phyloP scores from a whole-genome alignment of 257 asterid species.

The Rubia yunnanensis region DNA sequence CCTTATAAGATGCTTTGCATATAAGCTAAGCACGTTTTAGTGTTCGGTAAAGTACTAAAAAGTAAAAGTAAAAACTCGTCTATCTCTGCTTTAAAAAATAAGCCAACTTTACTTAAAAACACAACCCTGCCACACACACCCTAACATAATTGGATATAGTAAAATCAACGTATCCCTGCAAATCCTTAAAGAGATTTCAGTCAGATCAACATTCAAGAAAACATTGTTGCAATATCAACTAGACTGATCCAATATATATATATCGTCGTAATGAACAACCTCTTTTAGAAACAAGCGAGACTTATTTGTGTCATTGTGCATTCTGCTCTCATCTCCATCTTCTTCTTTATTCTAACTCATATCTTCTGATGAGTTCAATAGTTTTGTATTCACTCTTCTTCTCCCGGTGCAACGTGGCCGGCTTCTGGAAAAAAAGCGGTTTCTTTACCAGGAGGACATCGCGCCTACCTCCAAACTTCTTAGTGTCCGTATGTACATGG shows the following conservation, averaged over 20 bases:
- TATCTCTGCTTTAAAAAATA: too few relatives aligned
- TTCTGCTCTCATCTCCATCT: slow-evolving; percentile 26
- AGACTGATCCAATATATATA: too few relatives aligned
- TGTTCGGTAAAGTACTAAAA: too few relatives aligned
- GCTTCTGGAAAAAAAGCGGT: slow-evolving; percentile 5
- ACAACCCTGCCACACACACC: too few relatives aligned
- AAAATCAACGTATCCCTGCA: too few relatives aligned
- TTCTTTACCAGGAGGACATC: neutral
- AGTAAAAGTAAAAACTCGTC: too few relatives aligned
- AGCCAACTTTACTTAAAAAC: too few relatives aligned
- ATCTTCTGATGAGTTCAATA: neutral
- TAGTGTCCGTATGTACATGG: neutral
- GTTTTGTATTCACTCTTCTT: slow-evolving; percentile 17
- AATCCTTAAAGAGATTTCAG: neutral
- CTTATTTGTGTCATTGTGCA: slow-evolving; percentile 27
- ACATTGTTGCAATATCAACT: too few relatives aligned
- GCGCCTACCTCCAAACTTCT: neutral
- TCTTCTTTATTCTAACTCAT: neutral
- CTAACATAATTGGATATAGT: too few relatives aligned
- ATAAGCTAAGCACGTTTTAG: too few relatives aligned
- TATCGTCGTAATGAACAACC: too few relatives aligned
- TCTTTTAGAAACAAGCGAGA: neutral
- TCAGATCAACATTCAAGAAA: neutral
- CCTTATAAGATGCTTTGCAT: too few relatives aligned
- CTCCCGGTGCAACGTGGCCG: neutral